Evolutionary conservation across 352 stramenopile species (phyloP).

Genomic region (Phytophthora agathidicida): DNA sequence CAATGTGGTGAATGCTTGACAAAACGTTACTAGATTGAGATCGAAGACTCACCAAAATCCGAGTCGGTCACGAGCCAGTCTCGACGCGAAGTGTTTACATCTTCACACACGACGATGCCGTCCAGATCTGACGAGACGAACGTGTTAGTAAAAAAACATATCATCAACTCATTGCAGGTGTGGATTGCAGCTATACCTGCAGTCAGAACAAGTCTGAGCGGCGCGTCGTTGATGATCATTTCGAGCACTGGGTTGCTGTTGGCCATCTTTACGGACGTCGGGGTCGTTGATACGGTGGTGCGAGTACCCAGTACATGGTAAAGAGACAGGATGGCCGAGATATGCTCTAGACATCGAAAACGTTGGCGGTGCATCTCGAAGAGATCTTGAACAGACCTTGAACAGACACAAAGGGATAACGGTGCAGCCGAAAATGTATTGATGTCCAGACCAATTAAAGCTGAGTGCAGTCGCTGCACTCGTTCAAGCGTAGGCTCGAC

Average conservation of each 20-base stretch:
- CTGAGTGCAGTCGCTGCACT: no score
- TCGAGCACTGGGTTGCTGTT: constrained; percentile 31
- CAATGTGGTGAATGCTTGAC: not conserved
- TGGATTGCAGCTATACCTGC: constrained; percentile 16
- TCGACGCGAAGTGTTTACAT: constrained; percentile 23
- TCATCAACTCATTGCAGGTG: not conserved
- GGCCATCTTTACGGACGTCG: constrained; percentile 23
- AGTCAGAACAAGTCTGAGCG: constrained; percentile 22
- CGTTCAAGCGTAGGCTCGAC: constrained; percentile 6
- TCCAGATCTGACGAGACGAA: no score
- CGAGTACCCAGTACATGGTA: not conserved
- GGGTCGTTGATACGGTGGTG: not conserved
- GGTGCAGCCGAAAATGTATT: no score
- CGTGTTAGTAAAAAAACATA: not conserved
- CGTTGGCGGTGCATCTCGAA: constrained; percentile 7
- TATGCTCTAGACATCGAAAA: not conserved
- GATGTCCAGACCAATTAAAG: no score
- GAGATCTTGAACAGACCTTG: constrained; percentile 18
- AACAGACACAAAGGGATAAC: no score
- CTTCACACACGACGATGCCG: constrained; percentile 28
- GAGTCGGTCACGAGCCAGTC: constrained; percentile 33
- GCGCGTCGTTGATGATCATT: constrained; percentile 15
- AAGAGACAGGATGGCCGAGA: not conserved
- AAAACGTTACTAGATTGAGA: not conserved
- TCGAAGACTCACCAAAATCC: constrained; percentile 23